Percentiles rank a stretch among this genome's conserved stretches.
phyloP scores from a whole-genome alignment of 1,139 yeast species.

The Pichia sp. region DNA sequence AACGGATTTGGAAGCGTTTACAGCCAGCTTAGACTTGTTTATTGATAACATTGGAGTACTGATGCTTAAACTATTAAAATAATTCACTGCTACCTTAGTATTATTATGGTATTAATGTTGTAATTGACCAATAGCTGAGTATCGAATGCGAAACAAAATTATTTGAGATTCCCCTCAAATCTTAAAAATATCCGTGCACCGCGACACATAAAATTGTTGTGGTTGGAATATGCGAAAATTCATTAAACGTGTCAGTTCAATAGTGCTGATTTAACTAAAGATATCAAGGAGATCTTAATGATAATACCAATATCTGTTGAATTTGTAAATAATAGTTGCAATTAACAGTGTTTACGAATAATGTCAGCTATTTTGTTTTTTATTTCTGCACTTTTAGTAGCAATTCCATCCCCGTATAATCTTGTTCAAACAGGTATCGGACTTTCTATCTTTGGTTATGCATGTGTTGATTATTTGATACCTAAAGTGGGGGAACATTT shows the following conservation, averaged over 20 bases:
- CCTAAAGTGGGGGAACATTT: constrained; percentile 65
- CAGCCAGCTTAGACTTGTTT: constrained; percentile 11
- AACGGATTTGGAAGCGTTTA: constrained; percentile 11
- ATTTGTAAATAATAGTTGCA: too few relatives aligned
- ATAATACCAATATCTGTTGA: too few relatives aligned
- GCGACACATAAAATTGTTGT: background rate
- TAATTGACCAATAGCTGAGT: background rate
- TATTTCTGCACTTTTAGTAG: background rate
- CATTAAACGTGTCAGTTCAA: background rate
- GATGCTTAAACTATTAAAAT: background rate
- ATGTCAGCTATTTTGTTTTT: constrained; percentile 2
- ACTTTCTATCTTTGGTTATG: constrained; percentile 61
- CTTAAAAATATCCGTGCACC: background rate
- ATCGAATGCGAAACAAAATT: background rate
- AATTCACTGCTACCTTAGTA: too few relatives aligned
- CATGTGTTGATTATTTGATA: constrained; percentile 50
- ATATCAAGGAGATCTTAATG: too few relatives aligned
- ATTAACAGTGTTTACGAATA: background rate
- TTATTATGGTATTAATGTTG: background rate
- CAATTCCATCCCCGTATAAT: constrained; percentile 15
- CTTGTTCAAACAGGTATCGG: constrained; percentile 42
- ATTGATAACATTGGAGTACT: constrained; percentile 8
- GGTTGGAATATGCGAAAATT: background rate
- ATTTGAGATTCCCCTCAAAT: background rate
- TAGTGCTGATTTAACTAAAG: too few relatives aligned